Base-by-base conservation (phyloP, 352 stramenopile species). In the Pythium phragmiticola region DNA sequence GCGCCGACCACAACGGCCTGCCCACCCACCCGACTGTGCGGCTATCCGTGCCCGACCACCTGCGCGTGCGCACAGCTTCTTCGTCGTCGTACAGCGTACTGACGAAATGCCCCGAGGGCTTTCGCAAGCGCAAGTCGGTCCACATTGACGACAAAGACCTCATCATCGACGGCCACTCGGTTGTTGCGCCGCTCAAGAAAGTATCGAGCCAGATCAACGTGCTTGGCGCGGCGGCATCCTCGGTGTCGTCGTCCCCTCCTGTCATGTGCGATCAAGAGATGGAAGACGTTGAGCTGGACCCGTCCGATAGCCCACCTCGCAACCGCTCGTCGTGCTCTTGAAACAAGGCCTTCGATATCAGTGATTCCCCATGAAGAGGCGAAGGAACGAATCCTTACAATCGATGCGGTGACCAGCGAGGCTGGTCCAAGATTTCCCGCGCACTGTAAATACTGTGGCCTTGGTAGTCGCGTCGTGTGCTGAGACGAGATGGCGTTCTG, bases 41-140 rank as follows among this genome's bases (percentile, higher is more conserved):
- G 54, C 47, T 89, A 43, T 88, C 78, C 17, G 86, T 87, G 56
- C 79, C 78, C 12, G 73, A 75, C 2, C 78, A 91, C 60, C 66
- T 91, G 39, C 73, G 77, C 4, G 64, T 49, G 23, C 52, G 74
- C 30, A 45, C 70, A 53, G 84, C 82, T 37, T 72, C 79, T 8
- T 87, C 70, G 55, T 85, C 82, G 43, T 72, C 79, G 9, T 87
- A 88, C 55, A 84, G 69, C 63, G 73, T 86, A 52, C 66, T 89
- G 19, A 87, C 60, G 34, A 86, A 85, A 57, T 84, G 79, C 26
- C 82, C 82, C 1, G 82, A 91, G 61, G 83, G 85, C 6, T 63
- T 92, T 46, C 74, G 81, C 13, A 94, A 94, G 68, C 80, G 85
- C 49, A 93, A 93, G 68, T 91, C 80, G 33, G 66, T 79, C 21